Conservation (phyloP, 768 basidiomycete genomes). For the Podaxis mareebaensis region DNA sequence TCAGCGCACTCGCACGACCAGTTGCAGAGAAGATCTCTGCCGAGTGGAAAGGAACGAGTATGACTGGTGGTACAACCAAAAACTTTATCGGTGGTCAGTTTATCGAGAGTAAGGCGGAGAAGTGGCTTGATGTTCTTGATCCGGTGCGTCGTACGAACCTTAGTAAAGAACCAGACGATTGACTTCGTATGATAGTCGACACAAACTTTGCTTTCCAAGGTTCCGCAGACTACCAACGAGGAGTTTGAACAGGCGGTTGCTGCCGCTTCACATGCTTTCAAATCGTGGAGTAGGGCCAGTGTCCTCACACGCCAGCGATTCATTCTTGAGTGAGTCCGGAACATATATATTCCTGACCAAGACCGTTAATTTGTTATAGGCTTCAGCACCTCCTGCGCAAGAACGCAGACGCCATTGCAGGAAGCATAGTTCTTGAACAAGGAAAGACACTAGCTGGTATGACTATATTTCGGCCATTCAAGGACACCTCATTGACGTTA, state of each 20-base stretch:
- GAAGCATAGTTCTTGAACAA: constrained; percentile 91
- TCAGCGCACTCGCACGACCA: constrained; percentile 55
- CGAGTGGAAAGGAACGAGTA: constrained; percentile 86
- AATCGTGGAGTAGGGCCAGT: constrained; percentile 85
- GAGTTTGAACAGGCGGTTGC: constrained; percentile 86
- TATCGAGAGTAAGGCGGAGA: constrained; percentile 70
- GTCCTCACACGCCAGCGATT: constrained; percentile 86
- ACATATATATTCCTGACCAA: not conserved
- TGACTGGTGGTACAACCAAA: constrained; percentile 84
- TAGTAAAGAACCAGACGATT: not conserved
- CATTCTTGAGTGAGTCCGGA: constrained; percentile 74
- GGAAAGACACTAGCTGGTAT: constrained; percentile 89
- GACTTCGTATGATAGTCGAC: constrained; percentile 59
- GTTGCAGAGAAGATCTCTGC: constrained; percentile 71
- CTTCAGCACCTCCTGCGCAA: constrained; percentile 85
- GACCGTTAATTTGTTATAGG: constrained; percentile 39
- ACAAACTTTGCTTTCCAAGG: constrained; percentile 84
- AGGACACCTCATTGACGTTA: not conserved
- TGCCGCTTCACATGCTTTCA: constrained; percentile 83
- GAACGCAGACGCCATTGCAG: constrained; percentile 83
- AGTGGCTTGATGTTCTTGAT: constrained; percentile 89
- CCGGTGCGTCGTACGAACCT: constrained; percentile 50
- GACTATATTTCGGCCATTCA: constrained; percentile 14
- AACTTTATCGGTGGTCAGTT: constrained; percentile 93
- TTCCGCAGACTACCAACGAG: constrained; percentile 80